Conservation (phyloP, 306 rosid species). For the Pueraria montana region DNA sequence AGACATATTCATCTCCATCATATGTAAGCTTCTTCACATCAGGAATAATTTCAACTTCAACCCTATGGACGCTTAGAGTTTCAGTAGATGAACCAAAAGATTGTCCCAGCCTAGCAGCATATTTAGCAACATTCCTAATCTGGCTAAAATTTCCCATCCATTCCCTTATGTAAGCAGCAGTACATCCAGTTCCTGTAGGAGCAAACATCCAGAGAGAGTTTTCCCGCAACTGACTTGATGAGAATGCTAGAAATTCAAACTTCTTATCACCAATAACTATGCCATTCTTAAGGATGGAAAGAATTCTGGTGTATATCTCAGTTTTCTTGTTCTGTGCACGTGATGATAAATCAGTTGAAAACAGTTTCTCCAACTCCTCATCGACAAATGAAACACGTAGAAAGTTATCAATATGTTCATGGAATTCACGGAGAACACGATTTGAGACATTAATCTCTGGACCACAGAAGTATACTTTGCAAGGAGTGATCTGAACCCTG, state of each 20-base stretch:
- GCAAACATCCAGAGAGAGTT: conserved; percentile 96
- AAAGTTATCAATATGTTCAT: conserved; percentile 62
- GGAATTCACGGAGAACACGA: conserved; percentile 75
- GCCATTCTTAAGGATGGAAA: conserved; percentile 72
- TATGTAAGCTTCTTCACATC: conserved; percentile 49
- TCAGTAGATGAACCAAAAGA: conserved; percentile 94
- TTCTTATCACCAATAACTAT: conserved; percentile 73
- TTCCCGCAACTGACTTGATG: conserved; percentile 89
- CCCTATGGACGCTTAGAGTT: conserved; percentile 59
- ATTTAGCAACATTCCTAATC: conserved; percentile 89
- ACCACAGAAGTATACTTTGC: conserved; percentile 72
- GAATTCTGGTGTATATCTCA: conserved; percentile 68
- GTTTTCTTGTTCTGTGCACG: conserved; percentile 66
- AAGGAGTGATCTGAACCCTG: conserved; percentile 84
- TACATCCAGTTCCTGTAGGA: conserved; percentile 47
- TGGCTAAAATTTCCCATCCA: conserved; percentile 78
- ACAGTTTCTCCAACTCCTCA: conserved; percentile 77
- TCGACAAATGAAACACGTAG: conserved; percentile 91
- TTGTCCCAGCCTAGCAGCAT: conserved; percentile 93
- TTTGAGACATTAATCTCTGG: conserved; percentile 90
- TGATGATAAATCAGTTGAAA: conserved; percentile 72
- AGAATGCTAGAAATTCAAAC: conserved; percentile 90
- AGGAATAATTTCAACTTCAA: conserved; percentile 68
- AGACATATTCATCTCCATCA: not conserved
- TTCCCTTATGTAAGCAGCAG: conserved; percentile 64